A percentile compares a stretch with the other conserved stretches of the same genome.
These are phyloP conservation scores for Neurospora hispaniola DNA, from an alignment of 495 filamentous ascomycete species.

Conservation along the genomic window DNA sequence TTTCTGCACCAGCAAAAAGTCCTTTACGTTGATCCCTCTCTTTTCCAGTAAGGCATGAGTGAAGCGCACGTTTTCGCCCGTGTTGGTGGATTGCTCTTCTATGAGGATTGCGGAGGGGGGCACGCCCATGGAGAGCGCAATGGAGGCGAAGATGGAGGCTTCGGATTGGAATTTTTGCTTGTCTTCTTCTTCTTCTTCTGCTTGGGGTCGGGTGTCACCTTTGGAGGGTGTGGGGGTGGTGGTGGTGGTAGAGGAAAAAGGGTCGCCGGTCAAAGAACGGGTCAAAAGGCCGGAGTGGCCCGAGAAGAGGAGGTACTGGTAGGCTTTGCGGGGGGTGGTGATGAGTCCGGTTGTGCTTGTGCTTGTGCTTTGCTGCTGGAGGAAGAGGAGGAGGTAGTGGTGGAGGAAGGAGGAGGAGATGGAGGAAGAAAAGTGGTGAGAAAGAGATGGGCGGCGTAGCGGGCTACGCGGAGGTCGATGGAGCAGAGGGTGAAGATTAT, in stretches of 20 bases:
- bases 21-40: conserved; percentile 9
- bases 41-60: conserved; percentile 19
- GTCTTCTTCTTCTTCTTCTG: too few species aligned
- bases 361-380: background rate
- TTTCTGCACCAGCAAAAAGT: conserved; percentile 27
- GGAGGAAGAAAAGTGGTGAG: conserved; percentile 21
- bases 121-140: background rate
- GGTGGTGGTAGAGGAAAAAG: background rate
- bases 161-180: conserved; percentile 11
- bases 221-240: background rate
- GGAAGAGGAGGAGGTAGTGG: conserved; percentile 9
- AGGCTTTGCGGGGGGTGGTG: background rate
- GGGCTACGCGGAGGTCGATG: conserved; percentile 28
- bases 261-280: conserved; percentile 13
- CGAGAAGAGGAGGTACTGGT: conserved; percentile 23
- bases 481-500: conserved; percentile 29
- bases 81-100: conserved; percentile 26
- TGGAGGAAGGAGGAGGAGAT: conserved; percentile 24
- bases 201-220: background rate
- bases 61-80: conserved; percentile 32
- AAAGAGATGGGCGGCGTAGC: conserved; percentile 23
- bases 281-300: conserved; percentile 26
- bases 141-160: conserved; percentile 25
- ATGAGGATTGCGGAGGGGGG: background rate
- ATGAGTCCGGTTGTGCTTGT: background rate